Conservation (phyloP, 176 grass and related monocot genomes). For the Oryza glumipatula region DNA sequence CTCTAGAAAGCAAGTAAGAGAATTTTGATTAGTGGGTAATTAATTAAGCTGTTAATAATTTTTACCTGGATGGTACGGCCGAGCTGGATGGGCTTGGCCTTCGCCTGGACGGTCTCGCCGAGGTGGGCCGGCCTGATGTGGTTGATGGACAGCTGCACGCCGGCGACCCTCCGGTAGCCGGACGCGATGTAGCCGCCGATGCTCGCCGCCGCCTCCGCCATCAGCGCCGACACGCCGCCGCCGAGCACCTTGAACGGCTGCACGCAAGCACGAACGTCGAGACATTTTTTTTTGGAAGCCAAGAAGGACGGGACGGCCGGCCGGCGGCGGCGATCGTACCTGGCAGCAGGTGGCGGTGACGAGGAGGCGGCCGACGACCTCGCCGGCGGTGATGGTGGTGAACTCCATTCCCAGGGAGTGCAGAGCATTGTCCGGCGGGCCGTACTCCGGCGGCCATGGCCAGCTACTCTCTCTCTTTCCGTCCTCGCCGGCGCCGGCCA, state of each 20-base stretch:
- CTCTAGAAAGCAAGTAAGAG: not conserved
- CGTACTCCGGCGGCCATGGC: not conserved
- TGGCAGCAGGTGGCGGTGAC: constrained; percentile 86
- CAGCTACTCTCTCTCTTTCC: not conserved
- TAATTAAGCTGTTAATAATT: not conserved
- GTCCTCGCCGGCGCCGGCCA: constrained; percentile 12
- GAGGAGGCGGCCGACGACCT: constrained; percentile 68
- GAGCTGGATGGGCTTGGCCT: constrained; percentile 63
- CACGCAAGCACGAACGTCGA: not conserved
- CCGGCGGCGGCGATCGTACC: constrained; percentile 17
- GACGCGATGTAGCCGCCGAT: constrained; percentile 69
- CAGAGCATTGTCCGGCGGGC: constrained; percentile 58
- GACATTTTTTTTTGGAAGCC: too few relatives aligned
- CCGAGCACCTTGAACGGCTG: constrained; percentile 81
- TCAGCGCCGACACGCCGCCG: constrained; percentile 79
- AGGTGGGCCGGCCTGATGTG: constrained; percentile 68
- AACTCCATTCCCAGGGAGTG: constrained; percentile 67
- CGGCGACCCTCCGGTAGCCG: constrained; percentile 53
- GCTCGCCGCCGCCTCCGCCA: constrained; percentile 73
- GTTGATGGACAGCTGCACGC: constrained; percentile 87
- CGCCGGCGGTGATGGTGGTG: constrained; percentile 54
- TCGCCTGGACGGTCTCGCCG: constrained; percentile 57
- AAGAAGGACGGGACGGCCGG: too few relatives aligned
- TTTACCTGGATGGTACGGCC: constrained; percentile 75
- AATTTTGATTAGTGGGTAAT: not conserved